Conservation (phyloP, 257 asterid genomes). For the Plantago elongata region DNA sequence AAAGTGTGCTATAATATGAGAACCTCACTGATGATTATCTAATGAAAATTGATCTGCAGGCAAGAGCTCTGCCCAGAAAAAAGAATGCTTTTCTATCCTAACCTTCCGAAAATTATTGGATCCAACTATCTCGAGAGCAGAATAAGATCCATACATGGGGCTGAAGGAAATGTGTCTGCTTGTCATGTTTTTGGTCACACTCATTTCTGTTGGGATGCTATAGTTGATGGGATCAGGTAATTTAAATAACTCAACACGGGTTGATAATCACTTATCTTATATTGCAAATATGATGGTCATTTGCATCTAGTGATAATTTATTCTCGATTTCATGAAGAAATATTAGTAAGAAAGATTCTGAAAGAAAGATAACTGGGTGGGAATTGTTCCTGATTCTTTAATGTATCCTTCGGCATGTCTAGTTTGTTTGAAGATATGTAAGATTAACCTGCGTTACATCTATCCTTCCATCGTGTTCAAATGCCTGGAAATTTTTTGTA, state of each 20-base stretch:
- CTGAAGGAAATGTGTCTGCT: constrained; percentile 39
- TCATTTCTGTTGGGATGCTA: constrained; percentile 85
- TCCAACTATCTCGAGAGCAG: constrained; percentile 73
- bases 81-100: constrained; percentile 93
- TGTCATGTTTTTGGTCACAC: constrained; percentile 94
- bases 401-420: too few relatives aligned
- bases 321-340: too few relatives aligned
- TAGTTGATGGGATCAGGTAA: constrained; percentile 75
- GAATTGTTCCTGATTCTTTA: too few relatives aligned
- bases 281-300: constrained; percentile 1
- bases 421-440: too few relatives aligned
- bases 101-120: constrained; percentile 80
- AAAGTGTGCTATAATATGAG: too few relatives aligned
- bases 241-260: background rate
- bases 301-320: background rate
- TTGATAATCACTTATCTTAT: constrained; percentile 4
- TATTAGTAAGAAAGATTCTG: too few relatives aligned
- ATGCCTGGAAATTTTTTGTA: too few relatives aligned
- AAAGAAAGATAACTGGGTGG: too few relatives aligned
- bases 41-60: constrained; percentile 40
- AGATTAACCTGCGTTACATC: too few relatives aligned
- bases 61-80: constrained; percentile 90
- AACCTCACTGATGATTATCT: constrained; percentile 1
- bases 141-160: constrained; percentile 62
- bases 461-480: too few relatives aligned